These are phyloP conservation scores for Atkinsonella hypoxylon DNA, from an alignment of 2,329 filamentous ascomycete genomes.

Conservation along the genomic window DNA sequence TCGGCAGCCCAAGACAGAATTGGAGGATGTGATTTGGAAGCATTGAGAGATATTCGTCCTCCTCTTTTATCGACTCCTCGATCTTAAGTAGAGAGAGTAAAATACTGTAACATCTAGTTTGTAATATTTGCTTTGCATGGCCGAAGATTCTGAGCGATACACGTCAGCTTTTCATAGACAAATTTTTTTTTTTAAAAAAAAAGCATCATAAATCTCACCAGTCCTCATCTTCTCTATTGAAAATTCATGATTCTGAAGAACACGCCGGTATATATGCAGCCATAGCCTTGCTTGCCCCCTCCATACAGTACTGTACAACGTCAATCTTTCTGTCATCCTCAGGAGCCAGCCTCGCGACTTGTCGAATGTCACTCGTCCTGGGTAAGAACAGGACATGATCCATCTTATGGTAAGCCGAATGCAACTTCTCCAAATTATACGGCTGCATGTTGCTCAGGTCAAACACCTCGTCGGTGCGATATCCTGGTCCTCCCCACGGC, in stretches of 20 bases:
- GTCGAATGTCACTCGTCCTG: conserved; percentile 68
- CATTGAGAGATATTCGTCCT: background rate
- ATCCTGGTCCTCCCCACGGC: conserved; percentile 48
- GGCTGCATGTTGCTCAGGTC: conserved; percentile 80
- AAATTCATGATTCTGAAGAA: background rate
- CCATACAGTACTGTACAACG: conserved; percentile 83
- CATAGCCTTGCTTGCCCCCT: conserved; percentile 75
- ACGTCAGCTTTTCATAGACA: background rate
- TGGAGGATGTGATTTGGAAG: conserved; percentile 14
- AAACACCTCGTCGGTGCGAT: conserved; percentile 56
- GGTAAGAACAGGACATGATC: conserved; percentile 71
- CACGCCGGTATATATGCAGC: conserved; percentile 46
- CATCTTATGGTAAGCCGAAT: conserved; percentile 46
- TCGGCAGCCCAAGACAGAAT: conserved; percentile 19
- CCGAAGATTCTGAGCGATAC: background rate
- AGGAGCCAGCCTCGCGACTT: conserved; percentile 52
- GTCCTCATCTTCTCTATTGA: background rate
- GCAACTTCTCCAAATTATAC: conserved; percentile 57
- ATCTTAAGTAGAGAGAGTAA: background rate
- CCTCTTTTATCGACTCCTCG: background rate
- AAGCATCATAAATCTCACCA: background rate
- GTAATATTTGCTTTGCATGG: background rate
- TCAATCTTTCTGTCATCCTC: conserved; percentile 44
- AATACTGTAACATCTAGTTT: background rate
- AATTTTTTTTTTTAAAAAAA: too few relatives aligned